A percentile compares a stretch with the other conserved stretches of the same genome.
Conservation (phyloP, 2,329 filamentous ascomycete genomes). For the Ploettnerulaceae sp. region DNA sequence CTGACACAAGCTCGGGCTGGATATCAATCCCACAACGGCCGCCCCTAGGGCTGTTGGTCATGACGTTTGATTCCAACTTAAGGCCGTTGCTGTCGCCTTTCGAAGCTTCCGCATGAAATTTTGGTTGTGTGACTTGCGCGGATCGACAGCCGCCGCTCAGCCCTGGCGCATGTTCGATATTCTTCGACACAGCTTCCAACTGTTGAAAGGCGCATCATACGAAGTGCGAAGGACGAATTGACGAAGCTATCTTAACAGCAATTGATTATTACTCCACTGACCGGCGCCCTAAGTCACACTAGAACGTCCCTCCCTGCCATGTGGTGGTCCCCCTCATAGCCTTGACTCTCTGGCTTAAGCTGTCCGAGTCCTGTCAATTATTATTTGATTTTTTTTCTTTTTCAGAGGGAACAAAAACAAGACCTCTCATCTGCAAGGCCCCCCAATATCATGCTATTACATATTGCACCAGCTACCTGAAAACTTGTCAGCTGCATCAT, state of each 20-base stretch:
- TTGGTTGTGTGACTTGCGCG: slow-evolving; percentile 1
- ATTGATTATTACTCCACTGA: slow-evolving; percentile 1
- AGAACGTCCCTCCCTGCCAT: slow-evolving; percentile 1
- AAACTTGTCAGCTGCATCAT: slow-evolving; percentile 27
- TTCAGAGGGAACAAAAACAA: slow-evolving; percentile 18
- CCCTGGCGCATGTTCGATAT: background rate
- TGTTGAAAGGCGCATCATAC: background rate
- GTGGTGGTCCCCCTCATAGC: slow-evolving; percentile 1
- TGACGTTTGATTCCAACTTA: background rate
- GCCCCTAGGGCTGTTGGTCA: background rate
- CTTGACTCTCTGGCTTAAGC: no score
- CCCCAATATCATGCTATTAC: slow-evolving; percentile 28
- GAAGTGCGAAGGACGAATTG: no score
- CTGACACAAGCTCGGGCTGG: background rate
- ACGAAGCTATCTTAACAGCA: background rate
- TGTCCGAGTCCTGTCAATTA: no score
- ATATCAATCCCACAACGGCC: background rate
- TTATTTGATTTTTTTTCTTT: no score
- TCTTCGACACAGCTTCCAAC: no score
- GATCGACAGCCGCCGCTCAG: slow-evolving; percentile 1
- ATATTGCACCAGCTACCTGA: slow-evolving; percentile 24
- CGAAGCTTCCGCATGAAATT: slow-evolving; percentile 11
- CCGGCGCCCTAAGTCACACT: slow-evolving; percentile 1
- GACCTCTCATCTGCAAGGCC: slow-evolving; percentile 26
- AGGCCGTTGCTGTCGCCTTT: slow-evolving; percentile 9